Evolutionary conservation across 306 rosid species (phyloP).

Genomic region (Alnus rubra): DNA sequence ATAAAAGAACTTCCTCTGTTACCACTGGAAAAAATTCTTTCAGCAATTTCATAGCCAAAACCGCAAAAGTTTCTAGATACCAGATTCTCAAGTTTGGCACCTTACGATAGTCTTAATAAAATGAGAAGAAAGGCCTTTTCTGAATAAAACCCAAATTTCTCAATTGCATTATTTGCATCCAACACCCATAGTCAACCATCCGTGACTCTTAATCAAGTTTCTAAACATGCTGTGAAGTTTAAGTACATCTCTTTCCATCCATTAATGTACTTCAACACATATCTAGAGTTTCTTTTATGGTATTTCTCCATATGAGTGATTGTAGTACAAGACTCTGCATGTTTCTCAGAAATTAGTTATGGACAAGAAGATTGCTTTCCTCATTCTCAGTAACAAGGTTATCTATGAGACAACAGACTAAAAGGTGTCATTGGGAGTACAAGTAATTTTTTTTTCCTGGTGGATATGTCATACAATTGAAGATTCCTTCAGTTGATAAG

Average conservation of each 20-base stretch:
- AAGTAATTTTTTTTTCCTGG: background rate
- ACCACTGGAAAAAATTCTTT: background rate
- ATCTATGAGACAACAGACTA: background rate
- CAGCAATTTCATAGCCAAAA: background rate
- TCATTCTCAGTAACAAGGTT: background rate
- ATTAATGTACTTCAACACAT: background rate
- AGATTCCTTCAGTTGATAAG: background rate
- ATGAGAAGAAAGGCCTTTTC: background rate
- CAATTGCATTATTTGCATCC: background rate
- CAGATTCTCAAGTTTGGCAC: background rate
- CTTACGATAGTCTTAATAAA: background rate
- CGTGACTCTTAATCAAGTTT: background rate
- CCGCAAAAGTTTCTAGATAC: background rate
- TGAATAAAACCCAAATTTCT: background rate
- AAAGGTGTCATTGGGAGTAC: background rate
- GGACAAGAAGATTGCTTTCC: constrained; percentile 7
- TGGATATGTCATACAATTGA: background rate
- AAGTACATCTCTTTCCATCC: background rate
- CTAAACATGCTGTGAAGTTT: background rate
- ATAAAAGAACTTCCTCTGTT: background rate
- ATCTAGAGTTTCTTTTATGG: background rate
- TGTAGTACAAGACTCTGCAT: background rate
- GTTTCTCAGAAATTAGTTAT: background rate
- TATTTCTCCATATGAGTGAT: background rate
- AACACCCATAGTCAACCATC: background rate